phyloP scores from a whole-genome alignment of 768 basidiomycete species.

The Auricularia heimuer region DNA sequence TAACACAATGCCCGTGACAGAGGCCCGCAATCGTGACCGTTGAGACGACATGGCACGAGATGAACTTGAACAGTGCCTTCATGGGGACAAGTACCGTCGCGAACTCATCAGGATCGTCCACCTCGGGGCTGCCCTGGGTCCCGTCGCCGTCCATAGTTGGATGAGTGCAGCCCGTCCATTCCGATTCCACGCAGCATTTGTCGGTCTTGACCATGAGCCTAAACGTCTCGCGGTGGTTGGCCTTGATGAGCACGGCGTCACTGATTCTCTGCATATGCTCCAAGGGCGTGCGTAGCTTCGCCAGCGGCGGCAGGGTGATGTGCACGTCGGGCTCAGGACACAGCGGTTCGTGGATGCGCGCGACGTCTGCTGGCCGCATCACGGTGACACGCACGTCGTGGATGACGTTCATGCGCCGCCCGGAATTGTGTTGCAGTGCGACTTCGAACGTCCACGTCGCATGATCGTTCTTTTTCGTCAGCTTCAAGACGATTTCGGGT shows the following conservation, averaged over 20 bases:
- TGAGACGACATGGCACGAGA: slow-evolving; percentile 70
- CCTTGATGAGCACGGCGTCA: slow-evolving; percentile 56
- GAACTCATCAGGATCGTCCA: slow-evolving; percentile 39
- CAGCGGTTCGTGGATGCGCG: slow-evolving; percentile 63
- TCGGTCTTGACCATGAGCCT: slow-evolving; percentile 44
- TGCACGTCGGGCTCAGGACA: slow-evolving; percentile 78
- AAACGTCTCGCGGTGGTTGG: slow-evolving; percentile 34
- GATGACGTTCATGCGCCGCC: slow-evolving; percentile 51
- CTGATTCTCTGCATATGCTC: slow-evolving; percentile 66
- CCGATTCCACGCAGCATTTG: slow-evolving; percentile 65
- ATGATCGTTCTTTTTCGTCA: slow-evolving; percentile 77
- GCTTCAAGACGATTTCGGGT: slow-evolving; percentile 64
- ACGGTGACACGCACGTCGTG: slow-evolving; percentile 82
- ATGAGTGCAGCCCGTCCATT: slow-evolving; percentile 66
- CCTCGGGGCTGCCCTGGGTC: slow-evolving; percentile 4
- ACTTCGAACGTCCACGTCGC: slow-evolving; percentile 75
- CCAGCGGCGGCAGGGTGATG: neutral
- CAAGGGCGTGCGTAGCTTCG: slow-evolving; percentile 56
- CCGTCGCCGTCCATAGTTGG: slow-evolving; percentile 36
- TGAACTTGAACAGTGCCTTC: slow-evolving; percentile 69
- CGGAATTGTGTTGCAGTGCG: slow-evolving; percentile 43
- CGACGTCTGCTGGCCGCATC: slow-evolving; percentile 64
- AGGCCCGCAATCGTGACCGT: slow-evolving; percentile 79
- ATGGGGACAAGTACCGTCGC: slow-evolving; percentile 62
- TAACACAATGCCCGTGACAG: slow-evolving; percentile 74